Conservation (phyloP, 768 basidiomycete species). For the Hemileccinum impolitum region DNA sequence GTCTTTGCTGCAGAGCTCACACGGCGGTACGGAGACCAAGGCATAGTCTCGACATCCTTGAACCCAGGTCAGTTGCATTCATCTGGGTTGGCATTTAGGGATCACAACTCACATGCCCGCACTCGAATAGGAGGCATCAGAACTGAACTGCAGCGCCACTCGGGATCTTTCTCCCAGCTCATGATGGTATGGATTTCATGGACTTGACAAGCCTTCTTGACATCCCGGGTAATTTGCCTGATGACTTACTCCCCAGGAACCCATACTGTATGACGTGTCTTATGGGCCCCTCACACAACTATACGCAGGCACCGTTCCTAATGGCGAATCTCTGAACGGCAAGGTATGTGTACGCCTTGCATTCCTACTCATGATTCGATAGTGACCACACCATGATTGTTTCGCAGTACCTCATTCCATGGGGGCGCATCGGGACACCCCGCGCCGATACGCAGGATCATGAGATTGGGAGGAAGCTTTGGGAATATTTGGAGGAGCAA, state of each 20-base stretch:
- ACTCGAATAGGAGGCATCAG: not conserved
- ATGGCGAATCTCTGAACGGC: conserved; percentile 40
- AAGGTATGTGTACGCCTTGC: conserved; percentile 33
- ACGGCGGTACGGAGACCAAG: conserved; percentile 40
- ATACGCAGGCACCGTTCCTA: conserved; percentile 45
- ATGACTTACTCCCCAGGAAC: conserved; percentile 1
- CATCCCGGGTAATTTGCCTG: not conserved
- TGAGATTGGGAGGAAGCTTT: conserved; percentile 34
- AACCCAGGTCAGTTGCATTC: conserved; percentile 40
- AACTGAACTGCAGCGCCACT: not conserved
- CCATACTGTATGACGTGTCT: conserved; percentile 27
- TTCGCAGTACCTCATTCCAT: conserved; percentile 49
- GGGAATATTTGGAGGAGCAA: conserved; percentile 48
- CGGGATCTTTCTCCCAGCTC: not conserved
- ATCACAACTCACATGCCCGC: too few species aligned
- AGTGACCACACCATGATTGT: not conserved
- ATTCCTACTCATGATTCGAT: not conserved
- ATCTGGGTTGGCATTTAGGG: too few species aligned
- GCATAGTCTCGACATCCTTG: conserved; percentile 41
- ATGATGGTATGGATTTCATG: not conserved
- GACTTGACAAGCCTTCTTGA: not conserved
- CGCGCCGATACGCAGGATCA: conserved; percentile 33
- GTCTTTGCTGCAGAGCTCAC: conserved; percentile 42
- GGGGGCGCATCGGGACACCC: conserved; percentile 39
- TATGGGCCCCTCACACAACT: conserved; percentile 48